Percentiles rank a stretch among this genome's conserved stretches.
Conservation (phyloP, 1,139 yeast species). For the Protomyces pachydermus region DNA sequence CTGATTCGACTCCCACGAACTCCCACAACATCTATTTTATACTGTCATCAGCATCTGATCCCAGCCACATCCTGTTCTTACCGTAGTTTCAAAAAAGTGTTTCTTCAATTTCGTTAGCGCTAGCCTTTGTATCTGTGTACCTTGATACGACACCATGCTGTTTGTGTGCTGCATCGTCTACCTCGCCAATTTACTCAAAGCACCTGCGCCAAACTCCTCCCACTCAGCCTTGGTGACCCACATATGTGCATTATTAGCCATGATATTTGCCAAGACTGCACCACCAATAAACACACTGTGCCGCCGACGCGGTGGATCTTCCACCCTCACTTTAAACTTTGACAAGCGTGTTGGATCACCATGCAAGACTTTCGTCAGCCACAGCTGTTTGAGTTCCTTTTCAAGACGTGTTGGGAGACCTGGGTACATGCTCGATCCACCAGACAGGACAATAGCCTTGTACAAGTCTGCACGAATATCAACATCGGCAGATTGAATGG, state of each 20-base stretch:
- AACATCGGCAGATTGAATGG: constrained; percentile 89
- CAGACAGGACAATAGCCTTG: constrained; percentile 89
- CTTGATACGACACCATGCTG: not conserved
- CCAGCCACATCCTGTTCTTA: not conserved
- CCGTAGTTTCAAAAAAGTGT: not conserved
- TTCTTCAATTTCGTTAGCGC: not conserved
- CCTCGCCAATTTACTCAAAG: constrained; percentile 73
- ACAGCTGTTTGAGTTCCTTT: constrained; percentile 89
- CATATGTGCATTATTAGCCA: constrained; percentile 98
- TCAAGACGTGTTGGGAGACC: constrained; percentile 94
- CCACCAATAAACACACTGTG: constrained; percentile 99
- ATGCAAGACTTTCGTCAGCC: constrained; percentile 83
- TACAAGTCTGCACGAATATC: constrained; percentile 84
- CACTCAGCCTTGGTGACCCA: constrained; percentile 93
- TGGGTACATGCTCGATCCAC: constrained; percentile 98
- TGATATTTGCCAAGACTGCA: constrained; percentile 93
- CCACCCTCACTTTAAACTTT: constrained; percentile 92
- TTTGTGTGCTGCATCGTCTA: not conserved
- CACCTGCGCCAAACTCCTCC: constrained; percentile 90
- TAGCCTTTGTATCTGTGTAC: not conserved
- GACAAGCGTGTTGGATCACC: constrained; percentile 83
- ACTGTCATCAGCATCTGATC: too few relatives aligned
- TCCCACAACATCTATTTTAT: too few relatives aligned
- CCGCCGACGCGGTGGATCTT: constrained; percentile 98
- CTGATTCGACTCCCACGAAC: too few relatives aligned